phyloP scores from a whole-genome alignment of 768 basidiomycete genomes.

The Antrodiella citrinella region DNA sequence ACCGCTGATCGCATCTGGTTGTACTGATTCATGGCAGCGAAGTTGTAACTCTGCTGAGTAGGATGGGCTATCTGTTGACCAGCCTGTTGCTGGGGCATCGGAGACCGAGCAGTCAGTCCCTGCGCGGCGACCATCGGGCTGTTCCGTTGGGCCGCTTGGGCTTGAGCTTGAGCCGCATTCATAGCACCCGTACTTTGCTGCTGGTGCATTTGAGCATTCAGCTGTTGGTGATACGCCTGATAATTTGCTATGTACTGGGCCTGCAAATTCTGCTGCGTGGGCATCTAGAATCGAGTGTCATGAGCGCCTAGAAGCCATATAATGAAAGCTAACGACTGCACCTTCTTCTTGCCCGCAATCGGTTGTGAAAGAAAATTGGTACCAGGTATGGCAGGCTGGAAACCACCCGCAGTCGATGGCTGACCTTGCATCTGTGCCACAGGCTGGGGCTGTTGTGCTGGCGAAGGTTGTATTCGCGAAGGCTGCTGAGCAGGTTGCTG shows the following conservation, averaged over 20 bases:
- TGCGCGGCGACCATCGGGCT: slow-evolving; percentile 15
- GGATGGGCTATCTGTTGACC: slow-evolving; percentile 9
- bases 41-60: slow-evolving; percentile 1
- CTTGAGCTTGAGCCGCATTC: background rate
- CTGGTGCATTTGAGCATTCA: background rate
- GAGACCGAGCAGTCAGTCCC: slow-evolving; percentile 13
- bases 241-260: background rate
- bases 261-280: no score
- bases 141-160: slow-evolving; percentile 8
- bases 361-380: background rate
- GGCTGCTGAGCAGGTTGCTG: slow-evolving; percentile 15
- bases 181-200: background rate
- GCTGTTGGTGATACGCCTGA: background rate
- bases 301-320: no score
- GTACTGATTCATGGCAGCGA: slow-evolving; percentile 1
- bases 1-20: background rate
- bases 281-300: no score
- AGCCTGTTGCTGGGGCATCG: slow-evolving; percentile 17
- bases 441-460: slow-evolving; percentile 14
- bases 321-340: no score
- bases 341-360: background rate
- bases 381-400: slow-evolving; percentile 4
- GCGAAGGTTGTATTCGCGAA: slow-evolving; percentile 11
- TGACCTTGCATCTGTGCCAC: slow-evolving; percentile 20
- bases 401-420: slow-evolving; percentile 12